Percentiles rank a stretch among this genome's conserved stretches.
phyloP scores from a whole-genome alignment of 2,329 filamentous ascomycete species.

The Catunica adiposa region DNA sequence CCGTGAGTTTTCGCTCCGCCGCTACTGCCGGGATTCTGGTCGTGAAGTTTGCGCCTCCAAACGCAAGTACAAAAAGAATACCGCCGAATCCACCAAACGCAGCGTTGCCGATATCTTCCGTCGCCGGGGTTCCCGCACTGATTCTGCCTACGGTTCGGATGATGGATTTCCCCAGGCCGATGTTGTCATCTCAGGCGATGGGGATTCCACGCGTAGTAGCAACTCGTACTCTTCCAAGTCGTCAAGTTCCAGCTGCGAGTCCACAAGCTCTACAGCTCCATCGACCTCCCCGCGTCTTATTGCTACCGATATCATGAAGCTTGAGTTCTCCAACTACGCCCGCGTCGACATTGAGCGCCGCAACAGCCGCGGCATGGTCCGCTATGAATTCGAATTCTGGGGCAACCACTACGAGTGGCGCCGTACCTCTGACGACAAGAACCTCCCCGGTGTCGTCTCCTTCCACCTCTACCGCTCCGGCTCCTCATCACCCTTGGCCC shows the following conservation, averaged over 20 bases:
- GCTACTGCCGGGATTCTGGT: conserved; percentile 85
- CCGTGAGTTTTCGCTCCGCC: conserved; percentile 75
- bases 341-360: conserved; percentile 69
- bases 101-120: conserved; percentile 13
- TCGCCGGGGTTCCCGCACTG: conserved; percentile 6
- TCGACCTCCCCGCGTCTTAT: conserved; percentile 21
- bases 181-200: background rate
- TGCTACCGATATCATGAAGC: conserved; percentile 63
- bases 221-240: conserved; percentile 9
- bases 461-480: conserved; percentile 65
- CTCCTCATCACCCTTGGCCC: conserved; percentile 49
- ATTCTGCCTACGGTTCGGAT: background rate
- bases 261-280: conserved; percentile 12
- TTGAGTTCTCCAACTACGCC: conserved; percentile 96
- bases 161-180: background rate
- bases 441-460: conserved; percentile 47
- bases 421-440: conserved; percentile 51
- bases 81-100: background rate
- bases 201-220: background rate
- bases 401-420: conserved; percentile 73
- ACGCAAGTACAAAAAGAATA: conserved; percentile 42
- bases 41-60: conserved; percentile 80
- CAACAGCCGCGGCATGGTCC: conserved; percentile 43
- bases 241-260: background rate
- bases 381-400: conserved; percentile 92